phyloP scores from a whole-genome alignment of 2,329 filamentous ascomycete genomes.

The Biscogniauxia sp. region DNA sequence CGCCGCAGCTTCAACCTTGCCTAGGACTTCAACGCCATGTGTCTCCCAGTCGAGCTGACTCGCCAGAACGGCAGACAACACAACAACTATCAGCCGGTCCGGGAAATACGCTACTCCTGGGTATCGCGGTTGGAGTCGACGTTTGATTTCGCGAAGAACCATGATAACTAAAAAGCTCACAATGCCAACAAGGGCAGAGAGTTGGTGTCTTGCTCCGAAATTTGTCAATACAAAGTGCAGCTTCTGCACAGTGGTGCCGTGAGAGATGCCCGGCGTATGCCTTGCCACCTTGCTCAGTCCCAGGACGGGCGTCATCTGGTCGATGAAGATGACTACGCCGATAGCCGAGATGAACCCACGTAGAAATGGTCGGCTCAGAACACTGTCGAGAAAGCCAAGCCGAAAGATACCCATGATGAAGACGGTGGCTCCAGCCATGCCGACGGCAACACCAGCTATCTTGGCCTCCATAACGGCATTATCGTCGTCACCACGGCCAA shows the following conservation, averaged over 20 bases:
- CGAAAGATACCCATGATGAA: conserved; percentile 82
- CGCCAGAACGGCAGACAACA: conserved; percentile 76
- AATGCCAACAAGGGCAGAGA: conserved; percentile 75
- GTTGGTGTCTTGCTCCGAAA: conserved; percentile 61
- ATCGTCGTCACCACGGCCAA: conserved; percentile 62
- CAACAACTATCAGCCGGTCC: conserved; percentile 86
- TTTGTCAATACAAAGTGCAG: conserved; percentile 74
- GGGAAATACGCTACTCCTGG: conserved; percentile 84
- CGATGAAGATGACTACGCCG: conserved; percentile 92
- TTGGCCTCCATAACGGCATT: conserved; percentile 69
- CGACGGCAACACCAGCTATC: conserved; percentile 84
- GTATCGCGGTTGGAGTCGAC: conserved; percentile 72
- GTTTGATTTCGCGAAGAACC: conserved; percentile 82
- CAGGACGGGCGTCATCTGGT: conserved; percentile 88
- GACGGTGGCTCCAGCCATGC: conserved; percentile 83
- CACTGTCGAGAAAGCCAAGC: conserved; percentile 89
- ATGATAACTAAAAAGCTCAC: conserved; percentile 86
- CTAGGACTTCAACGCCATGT: conserved; percentile 78
- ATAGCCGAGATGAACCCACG: conserved; percentile 97
- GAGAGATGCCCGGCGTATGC: conserved; percentile 60
- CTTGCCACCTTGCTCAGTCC: conserved; percentile 69
- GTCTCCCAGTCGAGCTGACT: conserved; percentile 76
- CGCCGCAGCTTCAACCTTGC: conserved; percentile 70
- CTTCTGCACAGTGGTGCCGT: conserved; percentile 86
- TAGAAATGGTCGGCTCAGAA: conserved; percentile 87